phyloP scores from a whole-genome alignment of 2,329 filamentous ascomycete genomes.

The Pseudogymnoascus sp. region DNA sequence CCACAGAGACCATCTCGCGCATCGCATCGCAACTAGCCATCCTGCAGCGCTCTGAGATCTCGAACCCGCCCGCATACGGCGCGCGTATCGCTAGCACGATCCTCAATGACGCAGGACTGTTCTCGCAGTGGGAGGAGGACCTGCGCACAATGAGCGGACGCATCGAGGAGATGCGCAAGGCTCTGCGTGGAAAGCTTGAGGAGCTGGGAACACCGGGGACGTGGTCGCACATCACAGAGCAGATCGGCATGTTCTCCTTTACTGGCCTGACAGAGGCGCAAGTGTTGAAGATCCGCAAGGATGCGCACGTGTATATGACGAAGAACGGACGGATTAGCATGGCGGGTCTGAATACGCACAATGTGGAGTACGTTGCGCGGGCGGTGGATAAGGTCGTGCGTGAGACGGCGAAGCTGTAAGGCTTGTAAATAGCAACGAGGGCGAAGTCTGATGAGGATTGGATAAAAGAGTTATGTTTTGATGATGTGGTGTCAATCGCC shows the following conservation, averaged over 20 bases:
- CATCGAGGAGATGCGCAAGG: slow-evolving; percentile 85
- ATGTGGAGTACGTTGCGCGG: slow-evolving; percentile 87
- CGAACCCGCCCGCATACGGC: slow-evolving; percentile 90
- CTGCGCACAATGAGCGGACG: slow-evolving; percentile 89
- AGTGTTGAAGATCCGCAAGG: slow-evolving; percentile 61
- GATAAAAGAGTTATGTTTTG: background rate
- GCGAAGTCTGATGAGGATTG: background rate
- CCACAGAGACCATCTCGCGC: slow-evolving; percentile 49
- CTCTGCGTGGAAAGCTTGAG: slow-evolving; percentile 73
- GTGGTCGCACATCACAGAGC: slow-evolving; percentile 96
- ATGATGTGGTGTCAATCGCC: background rate
- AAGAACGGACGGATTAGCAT: slow-evolving; percentile 98
- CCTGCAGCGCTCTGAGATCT: slow-evolving; percentile 94
- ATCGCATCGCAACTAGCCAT: slow-evolving; percentile 87
- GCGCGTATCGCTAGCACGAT: slow-evolving; percentile 80
- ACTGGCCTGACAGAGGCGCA: slow-evolving; percentile 71
- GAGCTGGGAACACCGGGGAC: slow-evolving; percentile 76
- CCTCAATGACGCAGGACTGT: slow-evolving; percentile 75
- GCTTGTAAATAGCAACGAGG: background rate
- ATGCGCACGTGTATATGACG: slow-evolving; percentile 81
- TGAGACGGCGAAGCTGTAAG: slow-evolving; percentile 16
- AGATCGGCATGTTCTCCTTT: slow-evolving; percentile 99
- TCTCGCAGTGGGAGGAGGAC: slow-evolving; percentile 88
- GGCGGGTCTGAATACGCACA: slow-evolving; percentile 90
- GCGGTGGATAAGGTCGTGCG: slow-evolving; percentile 77